Base-by-base conservation (phyloP, 345 rosid species). In the Boechera retrofracta region DNA sequence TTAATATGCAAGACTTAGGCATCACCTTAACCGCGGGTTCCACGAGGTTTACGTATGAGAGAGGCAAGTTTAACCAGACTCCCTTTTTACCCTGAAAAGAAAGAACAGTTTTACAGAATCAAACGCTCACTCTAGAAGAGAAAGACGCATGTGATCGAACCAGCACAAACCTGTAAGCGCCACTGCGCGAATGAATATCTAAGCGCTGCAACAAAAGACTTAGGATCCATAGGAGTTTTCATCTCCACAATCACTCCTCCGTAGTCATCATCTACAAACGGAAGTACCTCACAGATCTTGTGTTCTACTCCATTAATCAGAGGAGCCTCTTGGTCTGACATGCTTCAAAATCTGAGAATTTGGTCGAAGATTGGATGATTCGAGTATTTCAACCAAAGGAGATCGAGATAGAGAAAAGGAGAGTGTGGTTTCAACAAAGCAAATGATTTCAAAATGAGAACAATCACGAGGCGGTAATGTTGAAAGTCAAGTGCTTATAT, bases 31-130 rank as follows among this genome's bases (percentile, higher is more conserved):
- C 91, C 3, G 87, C 87, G 26, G 86, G 73, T 64, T 90, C 96
- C 28, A 87, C 90, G 33, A 92, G 90, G 84, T 89, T 84, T 24
- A 64, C 91, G 13, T 86, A 85, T 56, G 73, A 73, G 74, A 85
- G 79, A 35, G 96, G 96, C 76, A 92, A 56, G 70, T 87, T 92
- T 52, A 90, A 85, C 98, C 98, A 92, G 51, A 90, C 85, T 33
- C 92, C 98, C 64, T 61, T 87, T 74, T 90, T 92, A 32, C 89
- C 87, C 98, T 92, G 86, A 71, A 64, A 33, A 65, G 2, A 26
- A 12, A 7, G 13, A 8, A 26, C 0, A 48, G 1, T 12, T 26
- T 32, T 1, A 52, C 16, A 36, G 2, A 29, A 39, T 38, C 44
- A 75, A 58, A 6, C 35, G 10, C 54, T 31, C 38, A 42, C 11